These are phyloP conservation scores for Monosporozyma servazzii DNA, from an alignment of 805 yeast species.

Conservation along the genomic window DNA sequence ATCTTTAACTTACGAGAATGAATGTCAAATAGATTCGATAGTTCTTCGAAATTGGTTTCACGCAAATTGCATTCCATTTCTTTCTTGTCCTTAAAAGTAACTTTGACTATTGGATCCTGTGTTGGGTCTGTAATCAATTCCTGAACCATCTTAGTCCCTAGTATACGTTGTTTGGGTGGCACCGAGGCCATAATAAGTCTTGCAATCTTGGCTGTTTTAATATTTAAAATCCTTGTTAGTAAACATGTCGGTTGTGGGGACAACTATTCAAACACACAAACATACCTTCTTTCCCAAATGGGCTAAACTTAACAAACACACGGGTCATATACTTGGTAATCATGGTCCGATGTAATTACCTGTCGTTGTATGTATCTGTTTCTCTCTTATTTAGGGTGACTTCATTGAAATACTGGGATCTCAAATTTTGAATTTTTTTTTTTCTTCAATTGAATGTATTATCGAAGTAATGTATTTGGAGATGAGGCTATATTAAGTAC, in stretches of 20 bases:
- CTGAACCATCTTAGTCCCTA: constrained; percentile 49
- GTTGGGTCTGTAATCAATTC: constrained; percentile 46
- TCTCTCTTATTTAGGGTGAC: background rate
- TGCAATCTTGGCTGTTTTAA: constrained; percentile 53
- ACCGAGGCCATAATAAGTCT: constrained; percentile 70
- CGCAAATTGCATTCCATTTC: constrained; percentile 53
- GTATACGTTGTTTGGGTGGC: constrained; percentile 62
- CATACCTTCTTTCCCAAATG: constrained; percentile 56
- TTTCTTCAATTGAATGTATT: background rate
- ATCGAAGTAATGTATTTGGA: background rate
- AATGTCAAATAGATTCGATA: constrained; percentile 59
- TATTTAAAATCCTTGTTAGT: background rate
- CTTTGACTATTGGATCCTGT: constrained; percentile 61
- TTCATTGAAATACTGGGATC: background rate
- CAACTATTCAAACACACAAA: constrained; percentile 4
- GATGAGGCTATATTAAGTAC: background rate
- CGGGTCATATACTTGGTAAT: constrained; percentile 82
- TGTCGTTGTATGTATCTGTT: background rate
- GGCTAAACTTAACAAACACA: constrained; percentile 70
- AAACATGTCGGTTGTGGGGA: background rate
- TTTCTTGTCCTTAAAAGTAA: constrained; percentile 74
- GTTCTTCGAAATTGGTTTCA: constrained; percentile 43
- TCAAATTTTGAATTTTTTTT: background rate
- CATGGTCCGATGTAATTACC: constrained; percentile 36
- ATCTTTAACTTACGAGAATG: constrained; percentile 74